Percentiles rank a stretch among this genome's conserved stretches.
phyloP scores from a whole-genome alignment of 495 filamentous ascomycete species.

The Neurospora sp. region DNA sequence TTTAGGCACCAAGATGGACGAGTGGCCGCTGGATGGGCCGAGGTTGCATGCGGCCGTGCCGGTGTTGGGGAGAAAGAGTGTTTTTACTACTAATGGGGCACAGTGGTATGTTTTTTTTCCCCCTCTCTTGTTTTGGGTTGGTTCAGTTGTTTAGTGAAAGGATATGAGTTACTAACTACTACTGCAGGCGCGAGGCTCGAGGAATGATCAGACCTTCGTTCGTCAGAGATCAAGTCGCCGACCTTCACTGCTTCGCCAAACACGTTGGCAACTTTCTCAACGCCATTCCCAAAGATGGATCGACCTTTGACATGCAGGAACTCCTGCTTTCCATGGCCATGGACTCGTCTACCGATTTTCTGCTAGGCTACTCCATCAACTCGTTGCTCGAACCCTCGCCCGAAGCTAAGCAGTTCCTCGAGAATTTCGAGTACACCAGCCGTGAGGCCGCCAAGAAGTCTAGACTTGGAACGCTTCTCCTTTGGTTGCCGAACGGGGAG shows the following conservation, averaged over 20 bases:
- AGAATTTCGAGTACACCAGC: conserved; percentile 30
- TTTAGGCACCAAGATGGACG: conserved; percentile 57
- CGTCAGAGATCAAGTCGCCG: conserved; percentile 39
- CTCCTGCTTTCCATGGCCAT: conserved; percentile 53
- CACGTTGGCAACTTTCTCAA: conserved; percentile 47
- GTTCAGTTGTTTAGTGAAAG: neutral
- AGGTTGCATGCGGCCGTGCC: conserved; percentile 22
- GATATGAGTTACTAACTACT: neutral
- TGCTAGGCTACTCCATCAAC: conserved; percentile 36
- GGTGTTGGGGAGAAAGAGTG: conserved; percentile 32
- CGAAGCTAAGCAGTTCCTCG: conserved; percentile 25
- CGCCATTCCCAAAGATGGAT: conserved; percentile 26
- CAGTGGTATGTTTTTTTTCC: conserved; percentile 30
- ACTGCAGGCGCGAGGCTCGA: conserved; percentile 32
- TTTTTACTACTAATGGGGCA: conserved; percentile 63
- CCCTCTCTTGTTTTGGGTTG: neutral
- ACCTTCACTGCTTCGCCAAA: conserved; percentile 43
- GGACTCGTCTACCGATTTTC: conserved; percentile 56
- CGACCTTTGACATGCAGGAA: conserved; percentile 48
- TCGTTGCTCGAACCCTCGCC: conserved; percentile 18
- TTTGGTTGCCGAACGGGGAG: conserved; percentile 39
- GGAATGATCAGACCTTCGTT: conserved; percentile 39
- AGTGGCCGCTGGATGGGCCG: conserved; percentile 31
- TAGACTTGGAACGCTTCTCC: conserved; percentile 44
- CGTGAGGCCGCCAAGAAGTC: conserved; percentile 29